A percentile compares a stretch with the other conserved stretches of the same genome.
phyloP scores from a whole-genome alignment of 2,329 filamentous ascomycete species.

The Podosphaera xanthii region DNA sequence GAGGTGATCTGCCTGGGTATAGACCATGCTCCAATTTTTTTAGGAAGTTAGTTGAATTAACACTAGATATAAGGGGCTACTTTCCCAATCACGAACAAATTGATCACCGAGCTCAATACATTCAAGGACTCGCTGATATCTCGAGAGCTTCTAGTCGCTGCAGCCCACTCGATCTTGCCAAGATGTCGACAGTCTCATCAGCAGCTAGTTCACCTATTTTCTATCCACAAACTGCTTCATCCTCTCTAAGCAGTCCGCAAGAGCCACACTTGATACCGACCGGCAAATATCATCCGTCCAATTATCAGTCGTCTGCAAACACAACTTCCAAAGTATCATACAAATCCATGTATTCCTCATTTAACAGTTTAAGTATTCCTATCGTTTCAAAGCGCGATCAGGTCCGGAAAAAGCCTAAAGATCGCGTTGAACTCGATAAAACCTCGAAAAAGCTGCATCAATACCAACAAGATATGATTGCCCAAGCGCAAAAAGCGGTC shows the following conservation, averaged over 20 bases:
- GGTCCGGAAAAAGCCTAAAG: constrained; percentile 11
- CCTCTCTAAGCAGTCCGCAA: constrained; percentile 12
- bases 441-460: constrained; percentile 26
- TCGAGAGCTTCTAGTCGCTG: constrained; percentile 10
- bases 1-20: constrained; percentile 36
- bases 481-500: constrained; percentile 27
- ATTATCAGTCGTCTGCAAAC: constrained; percentile 25
- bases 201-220: not conserved
- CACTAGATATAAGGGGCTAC: constrained; percentile 25
- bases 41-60: not conserved
- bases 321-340: constrained; percentile 2
- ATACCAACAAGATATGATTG: constrained; percentile 38
- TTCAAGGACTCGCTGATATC: not conserved
- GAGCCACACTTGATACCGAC: constrained; percentile 21
- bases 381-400: constrained; percentile 11
- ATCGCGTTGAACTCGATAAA: constrained; percentile 18
- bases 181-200: constrained; percentile 5
- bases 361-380: constrained; percentile 12
- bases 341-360: constrained; percentile 6
- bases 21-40: constrained; percentile 9
- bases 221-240: constrained; percentile 13
- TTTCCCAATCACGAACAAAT: constrained; percentile 35
- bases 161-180: not conserved
- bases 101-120: not conserved
- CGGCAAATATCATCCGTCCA: constrained; percentile 41